phyloP scores from a whole-genome alignment of 331 rosid species.

The Quercus tomentella region DNA sequence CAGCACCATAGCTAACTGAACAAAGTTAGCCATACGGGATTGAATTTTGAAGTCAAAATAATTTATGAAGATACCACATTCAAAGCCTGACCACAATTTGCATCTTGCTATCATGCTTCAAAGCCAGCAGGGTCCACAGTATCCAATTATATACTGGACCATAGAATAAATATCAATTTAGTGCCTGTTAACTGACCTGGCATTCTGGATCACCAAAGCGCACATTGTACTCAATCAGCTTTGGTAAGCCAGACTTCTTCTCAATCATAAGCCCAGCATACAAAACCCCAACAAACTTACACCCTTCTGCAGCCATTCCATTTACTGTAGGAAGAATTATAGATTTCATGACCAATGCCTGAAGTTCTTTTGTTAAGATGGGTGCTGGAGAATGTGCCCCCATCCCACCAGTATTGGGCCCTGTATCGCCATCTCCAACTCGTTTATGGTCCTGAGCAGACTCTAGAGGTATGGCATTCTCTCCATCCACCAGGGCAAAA shows the following conservation, averaged over 20 bases:
- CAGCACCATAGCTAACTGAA: constrained; percentile 1
- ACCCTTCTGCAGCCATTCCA: constrained; percentile 90
- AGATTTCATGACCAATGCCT: constrained; percentile 71
- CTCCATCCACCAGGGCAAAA: constrained; percentile 92
- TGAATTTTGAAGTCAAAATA: background rate
- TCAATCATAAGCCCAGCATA: constrained; percentile 97
- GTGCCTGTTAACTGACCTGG: constrained; percentile 55
- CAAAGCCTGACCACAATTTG: background rate
- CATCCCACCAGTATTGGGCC: constrained; percentile 99
- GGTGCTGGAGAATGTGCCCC: constrained; percentile 98
- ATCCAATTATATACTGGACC: background rate
- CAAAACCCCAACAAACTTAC: constrained; percentile 90
- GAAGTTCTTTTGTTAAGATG: constrained; percentile 73
- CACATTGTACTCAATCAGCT: constrained; percentile 90
- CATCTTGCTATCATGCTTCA: background rate
- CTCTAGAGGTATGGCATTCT: constrained; percentile 83
- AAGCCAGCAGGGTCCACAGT: background rate
- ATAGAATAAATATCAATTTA: background rate
- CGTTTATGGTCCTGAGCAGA: constrained; percentile 98
- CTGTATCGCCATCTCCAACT: constrained; percentile 90
- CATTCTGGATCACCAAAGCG: constrained; percentile 99
- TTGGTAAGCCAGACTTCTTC: constrained; percentile 88
- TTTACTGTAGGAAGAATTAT: constrained; percentile 86
- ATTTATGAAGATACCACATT: background rate
- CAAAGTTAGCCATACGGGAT: background rate